Conservation (phyloP, 1,284 basidiomycete species). For the Papiliotrema flavescens region DNA sequence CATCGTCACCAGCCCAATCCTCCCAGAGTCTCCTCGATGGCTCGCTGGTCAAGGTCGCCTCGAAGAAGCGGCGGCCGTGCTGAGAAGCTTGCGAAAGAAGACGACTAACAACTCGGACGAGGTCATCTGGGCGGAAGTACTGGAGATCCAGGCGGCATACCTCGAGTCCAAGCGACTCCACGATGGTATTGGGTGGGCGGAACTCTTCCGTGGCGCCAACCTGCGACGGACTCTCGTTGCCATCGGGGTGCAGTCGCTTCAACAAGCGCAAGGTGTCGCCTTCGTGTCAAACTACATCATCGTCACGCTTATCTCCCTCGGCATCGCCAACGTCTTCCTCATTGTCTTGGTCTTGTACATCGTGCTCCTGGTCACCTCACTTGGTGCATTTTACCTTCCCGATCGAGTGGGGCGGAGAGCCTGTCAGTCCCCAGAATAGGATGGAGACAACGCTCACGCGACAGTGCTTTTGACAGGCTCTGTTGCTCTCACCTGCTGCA, state of each 20-base stretch:
- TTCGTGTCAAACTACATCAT: conserved; percentile 22
- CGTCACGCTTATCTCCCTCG: conserved; percentile 14
- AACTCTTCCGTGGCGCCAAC: conserved; percentile 2
- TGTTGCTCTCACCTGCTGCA: conserved; percentile 4
- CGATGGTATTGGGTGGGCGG: background rate
- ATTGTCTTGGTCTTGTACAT: conserved; percentile 19
- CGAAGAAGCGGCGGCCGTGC: background rate
- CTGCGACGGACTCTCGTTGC: conserved; percentile 9
- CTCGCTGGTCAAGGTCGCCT: conserved; percentile 2
- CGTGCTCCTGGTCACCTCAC: conserved; percentile 9
- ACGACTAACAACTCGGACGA: background rate
- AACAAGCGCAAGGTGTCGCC: conserved; percentile 15
- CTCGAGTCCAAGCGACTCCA: background rate
- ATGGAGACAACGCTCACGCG: too few species aligned
- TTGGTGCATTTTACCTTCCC: conserved; percentile 13
- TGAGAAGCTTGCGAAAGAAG: background rate
- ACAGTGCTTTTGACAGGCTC: too few species aligned
- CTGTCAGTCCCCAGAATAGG: background rate
- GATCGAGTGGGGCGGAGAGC: conserved; percentile 17
- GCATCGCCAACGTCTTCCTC: conserved; percentile 15
- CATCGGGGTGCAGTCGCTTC: conserved; percentile 1
- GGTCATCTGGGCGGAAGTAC: background rate
- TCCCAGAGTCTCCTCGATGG: conserved; percentile 10
- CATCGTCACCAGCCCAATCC: background rate
- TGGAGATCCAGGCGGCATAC: conserved; percentile 1